Percentiles rank a stretch among this genome's conserved stretches.
phyloP scores from a whole-genome alignment of 257 asterid genomes.

The Hygrophila difformis region DNA sequence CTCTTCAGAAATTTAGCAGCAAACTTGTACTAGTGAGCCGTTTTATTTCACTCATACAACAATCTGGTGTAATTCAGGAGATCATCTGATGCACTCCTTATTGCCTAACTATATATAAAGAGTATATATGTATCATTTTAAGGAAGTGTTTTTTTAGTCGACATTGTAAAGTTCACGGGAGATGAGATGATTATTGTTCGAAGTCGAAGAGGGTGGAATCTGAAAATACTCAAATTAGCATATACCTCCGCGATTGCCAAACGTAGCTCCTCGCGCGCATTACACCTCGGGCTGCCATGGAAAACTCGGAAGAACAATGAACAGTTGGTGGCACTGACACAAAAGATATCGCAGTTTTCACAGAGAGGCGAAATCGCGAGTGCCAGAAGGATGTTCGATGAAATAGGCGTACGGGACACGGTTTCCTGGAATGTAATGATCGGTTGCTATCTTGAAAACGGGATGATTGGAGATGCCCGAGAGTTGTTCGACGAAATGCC shows the following conservation, averaged over 20 bases:
- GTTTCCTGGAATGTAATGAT: constrained; percentile 43
- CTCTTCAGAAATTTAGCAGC: too few relatives aligned
- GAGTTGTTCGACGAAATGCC: constrained; percentile 26
- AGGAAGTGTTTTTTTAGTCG: too few relatives aligned
- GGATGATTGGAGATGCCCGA: constrained; percentile 25
- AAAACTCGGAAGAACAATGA: neutral
- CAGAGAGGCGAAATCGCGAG: constrained; percentile 13
- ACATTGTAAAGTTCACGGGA: too few relatives aligned
- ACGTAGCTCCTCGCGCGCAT: neutral
- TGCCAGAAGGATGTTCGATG: constrained; percentile 31
- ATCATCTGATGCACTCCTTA: too few relatives aligned
- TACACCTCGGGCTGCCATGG: neutral
- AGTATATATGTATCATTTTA: too few relatives aligned
- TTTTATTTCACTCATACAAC: too few relatives aligned
- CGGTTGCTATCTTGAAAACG: constrained; percentile 25
- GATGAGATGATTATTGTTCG: too few relatives aligned
- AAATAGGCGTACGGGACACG: constrained; percentile 30
- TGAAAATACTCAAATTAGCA: neutral
- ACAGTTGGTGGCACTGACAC: neutral
- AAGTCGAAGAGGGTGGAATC: neutral
- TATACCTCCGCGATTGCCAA: neutral
- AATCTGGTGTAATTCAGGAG: too few relatives aligned
- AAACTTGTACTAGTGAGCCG: too few relatives aligned
- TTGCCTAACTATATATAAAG: too few relatives aligned
- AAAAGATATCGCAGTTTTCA: constrained; percentile 8